Evolutionary conservation across 2,329 filamentous ascomycete species (phyloP).

Genomic region (Colletotrichum chlorophyti): DNA sequence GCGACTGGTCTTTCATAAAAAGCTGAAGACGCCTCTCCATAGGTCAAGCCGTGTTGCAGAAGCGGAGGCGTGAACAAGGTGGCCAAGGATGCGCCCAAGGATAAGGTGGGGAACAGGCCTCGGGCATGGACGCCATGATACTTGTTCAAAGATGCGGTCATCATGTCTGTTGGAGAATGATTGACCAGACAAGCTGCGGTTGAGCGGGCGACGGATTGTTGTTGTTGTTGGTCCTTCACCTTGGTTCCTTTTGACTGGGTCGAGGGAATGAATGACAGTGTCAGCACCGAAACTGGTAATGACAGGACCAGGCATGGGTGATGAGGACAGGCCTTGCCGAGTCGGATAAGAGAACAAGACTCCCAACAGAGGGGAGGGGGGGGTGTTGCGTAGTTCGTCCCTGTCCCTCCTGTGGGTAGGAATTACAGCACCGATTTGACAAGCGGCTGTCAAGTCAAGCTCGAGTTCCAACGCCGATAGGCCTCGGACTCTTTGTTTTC

Average conservation of each 20-base stretch:
- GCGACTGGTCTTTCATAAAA: not conserved
- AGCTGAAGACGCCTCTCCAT: slow-evolving; percentile 21
- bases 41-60: slow-evolving; percentile 17
- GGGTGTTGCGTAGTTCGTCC: no score
- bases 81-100: slow-evolving; percentile 5
- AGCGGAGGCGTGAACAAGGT: slow-evolving; percentile 20
- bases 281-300: slow-evolving; percentile 25
- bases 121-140: slow-evolving; percentile 19
- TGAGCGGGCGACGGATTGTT: not conserved
- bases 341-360: slow-evolving; percentile 21
- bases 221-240: slow-evolving; percentile 4
- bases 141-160: slow-evolving; percentile 28
- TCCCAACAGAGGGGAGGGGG: no score
- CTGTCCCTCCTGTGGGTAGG: no score
- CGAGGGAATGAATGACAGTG: slow-evolving; percentile 2
- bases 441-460: not conserved
- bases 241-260: not conserved
- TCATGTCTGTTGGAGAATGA: slow-evolving; percentile 24
- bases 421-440: slow-evolving; percentile 3
- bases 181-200: slow-evolving; percentile 8
- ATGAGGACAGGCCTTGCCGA: slow-evolving; percentile 23
- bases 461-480: not conserved
- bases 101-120: slow-evolving; percentile 13
- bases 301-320: slow-evolving; percentile 8
- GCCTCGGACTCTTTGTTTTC: slow-evolving; percentile 14